These are phyloP conservation scores for Cochlearia excelsa DNA, from an alignment of 345 rosid species.

Conservation along the genomic window DNA sequence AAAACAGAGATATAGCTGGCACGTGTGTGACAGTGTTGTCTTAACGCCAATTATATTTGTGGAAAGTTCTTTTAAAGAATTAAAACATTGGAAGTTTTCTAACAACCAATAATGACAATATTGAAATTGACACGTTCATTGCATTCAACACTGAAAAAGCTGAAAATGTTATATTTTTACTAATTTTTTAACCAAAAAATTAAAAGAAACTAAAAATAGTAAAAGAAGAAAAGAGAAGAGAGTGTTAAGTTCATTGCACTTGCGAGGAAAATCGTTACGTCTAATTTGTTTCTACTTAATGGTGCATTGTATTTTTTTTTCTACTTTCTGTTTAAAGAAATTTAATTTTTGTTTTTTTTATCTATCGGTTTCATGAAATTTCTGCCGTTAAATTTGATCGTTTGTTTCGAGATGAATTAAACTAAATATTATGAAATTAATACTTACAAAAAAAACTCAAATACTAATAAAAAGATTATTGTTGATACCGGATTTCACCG, in stretches of 20 bases:
- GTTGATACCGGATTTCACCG: no score
- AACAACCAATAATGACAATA: slow-evolving; percentile 5
- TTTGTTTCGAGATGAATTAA: slow-evolving; percentile 5
- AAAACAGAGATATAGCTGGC: slow-evolving; percentile 28
- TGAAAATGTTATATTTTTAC: slow-evolving; percentile 25
- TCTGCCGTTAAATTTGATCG: slow-evolving; percentile 21
- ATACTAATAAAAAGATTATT: no score
- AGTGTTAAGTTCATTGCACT: slow-evolving; percentile 34
- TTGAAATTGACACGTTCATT: slow-evolving; percentile 27
- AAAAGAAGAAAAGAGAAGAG: slow-evolving; percentile 2
- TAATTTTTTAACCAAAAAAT: neutral
- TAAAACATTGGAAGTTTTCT: slow-evolving; percentile 20
- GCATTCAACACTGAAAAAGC: slow-evolving; percentile 32
- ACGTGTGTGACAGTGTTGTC: slow-evolving; percentile 14
- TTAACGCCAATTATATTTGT: slow-evolving; percentile 6
- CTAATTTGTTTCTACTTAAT: slow-evolving; percentile 17
- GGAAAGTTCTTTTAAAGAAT: slow-evolving; percentile 25
- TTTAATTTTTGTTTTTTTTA: neutral
- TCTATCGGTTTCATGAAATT: neutral
- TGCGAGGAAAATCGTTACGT: slow-evolving; percentile 25
- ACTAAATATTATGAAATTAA: neutral
- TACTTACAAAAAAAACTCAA: no score
- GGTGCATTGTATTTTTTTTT: slow-evolving; percentile 20
- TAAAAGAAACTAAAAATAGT: neutral
- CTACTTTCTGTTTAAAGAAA: neutral